Conservation (phyloP, 305 asterid genomes). For the Solanum chacoense region DNA sequence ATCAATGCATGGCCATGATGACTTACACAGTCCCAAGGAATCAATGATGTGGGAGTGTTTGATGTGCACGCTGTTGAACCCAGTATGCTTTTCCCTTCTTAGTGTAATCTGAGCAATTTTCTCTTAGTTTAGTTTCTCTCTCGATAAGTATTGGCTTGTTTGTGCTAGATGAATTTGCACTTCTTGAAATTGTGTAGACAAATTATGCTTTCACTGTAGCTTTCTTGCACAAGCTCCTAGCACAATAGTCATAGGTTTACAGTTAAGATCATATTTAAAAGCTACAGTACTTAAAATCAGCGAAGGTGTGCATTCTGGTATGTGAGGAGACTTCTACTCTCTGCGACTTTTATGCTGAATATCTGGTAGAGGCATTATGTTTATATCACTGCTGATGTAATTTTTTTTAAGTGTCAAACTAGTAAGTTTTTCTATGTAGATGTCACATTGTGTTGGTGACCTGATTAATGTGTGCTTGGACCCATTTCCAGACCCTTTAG, state of each 20-base stretch:
- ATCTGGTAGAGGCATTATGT: not conserved
- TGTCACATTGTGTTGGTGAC: not conserved
- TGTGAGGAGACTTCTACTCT: not conserved
- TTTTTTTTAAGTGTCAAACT: not conserved
- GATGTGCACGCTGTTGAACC: constrained; percentile 76
- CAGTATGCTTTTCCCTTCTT: constrained; percentile 33
- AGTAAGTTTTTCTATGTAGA: not conserved
- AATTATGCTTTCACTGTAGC: not conserved
- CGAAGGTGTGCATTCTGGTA: not conserved
- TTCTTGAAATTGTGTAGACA: not conserved
- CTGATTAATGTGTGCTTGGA: not conserved
- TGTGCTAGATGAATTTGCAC: not conserved
- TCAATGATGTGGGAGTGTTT: constrained; percentile 54
- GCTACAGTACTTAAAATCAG: not conserved
- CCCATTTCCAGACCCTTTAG: not conserved
- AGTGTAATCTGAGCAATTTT: not conserved
- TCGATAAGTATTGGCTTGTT: not conserved
- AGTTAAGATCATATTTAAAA: not conserved
- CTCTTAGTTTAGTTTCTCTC: not conserved
- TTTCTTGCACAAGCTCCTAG: not conserved
- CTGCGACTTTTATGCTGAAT: not conserved
- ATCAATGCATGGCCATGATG: constrained; percentile 12
- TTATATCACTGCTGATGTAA: not conserved
- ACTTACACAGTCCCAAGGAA: constrained; percentile 3
- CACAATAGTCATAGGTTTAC: not conserved